phyloP scores from a whole-genome alignment of 495 filamentous ascomycete species.

The Penicillium cosmopolitanum region DNA sequence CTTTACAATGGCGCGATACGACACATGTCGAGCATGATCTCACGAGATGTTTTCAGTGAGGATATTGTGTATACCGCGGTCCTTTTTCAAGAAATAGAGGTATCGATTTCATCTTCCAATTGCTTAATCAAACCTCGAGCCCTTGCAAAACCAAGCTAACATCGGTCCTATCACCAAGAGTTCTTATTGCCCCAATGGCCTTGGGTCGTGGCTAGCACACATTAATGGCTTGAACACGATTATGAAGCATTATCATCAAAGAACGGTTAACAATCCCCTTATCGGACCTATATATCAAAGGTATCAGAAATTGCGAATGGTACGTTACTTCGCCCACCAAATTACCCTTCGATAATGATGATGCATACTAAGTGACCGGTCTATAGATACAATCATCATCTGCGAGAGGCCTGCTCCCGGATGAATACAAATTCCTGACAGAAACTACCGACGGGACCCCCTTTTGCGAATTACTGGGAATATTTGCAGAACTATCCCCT shows the following conservation, averaged over 20 bases:
- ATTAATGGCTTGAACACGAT: constrained; percentile 11
- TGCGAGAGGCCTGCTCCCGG: neutral
- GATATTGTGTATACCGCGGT: constrained; percentile 15
- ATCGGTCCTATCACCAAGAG: neutral
- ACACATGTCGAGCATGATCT: constrained; percentile 1
- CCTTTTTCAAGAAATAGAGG: constrained; percentile 15
- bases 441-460: neutral
- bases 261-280: neutral
- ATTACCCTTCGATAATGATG: too few species aligned
- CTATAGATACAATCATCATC: constrained; percentile 1
- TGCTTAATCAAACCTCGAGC: neutral
- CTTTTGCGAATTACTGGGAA: neutral
- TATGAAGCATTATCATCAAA: neutral
- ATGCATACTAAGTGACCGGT: neutral
- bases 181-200: constrained; percentile 6
- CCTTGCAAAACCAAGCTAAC: neutral
- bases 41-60: constrained; percentile 6
- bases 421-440: constrained; percentile 1
- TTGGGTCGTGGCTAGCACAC: constrained; percentile 10
- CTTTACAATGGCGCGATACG: constrained; percentile 11
- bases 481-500: constrained; percentile 1
- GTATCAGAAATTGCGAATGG: constrained; percentile 3
- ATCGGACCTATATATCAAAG: constrained; percentile 5
- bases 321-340: neutral
- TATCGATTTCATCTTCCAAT: neutral